Evolutionary conservation across 106 monocot species (phyloP).

Genomic region (Platanthera zijinensis): DNA sequence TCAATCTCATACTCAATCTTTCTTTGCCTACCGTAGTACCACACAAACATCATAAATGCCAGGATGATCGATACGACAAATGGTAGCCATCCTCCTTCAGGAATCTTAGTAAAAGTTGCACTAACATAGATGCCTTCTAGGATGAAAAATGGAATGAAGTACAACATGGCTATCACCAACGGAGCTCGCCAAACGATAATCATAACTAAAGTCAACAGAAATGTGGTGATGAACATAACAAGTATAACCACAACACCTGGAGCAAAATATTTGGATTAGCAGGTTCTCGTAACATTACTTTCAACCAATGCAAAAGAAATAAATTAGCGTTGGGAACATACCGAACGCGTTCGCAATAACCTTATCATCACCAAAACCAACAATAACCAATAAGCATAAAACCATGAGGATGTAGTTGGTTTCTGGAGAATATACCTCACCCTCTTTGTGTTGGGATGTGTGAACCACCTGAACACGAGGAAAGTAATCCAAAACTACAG

Average conservation of each 20-base stretch:
- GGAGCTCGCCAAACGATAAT: slow-evolving; percentile 61
- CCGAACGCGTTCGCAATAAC: slow-evolving; percentile 83
- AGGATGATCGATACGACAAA: slow-evolving; percentile 62
- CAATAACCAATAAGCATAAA: slow-evolving; percentile 48
- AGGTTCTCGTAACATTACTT: not conserved
- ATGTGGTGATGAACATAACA: slow-evolving; percentile 86
- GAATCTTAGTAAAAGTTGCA: slow-evolving; percentile 56
- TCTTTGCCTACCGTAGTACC: slow-evolving; percentile 64
- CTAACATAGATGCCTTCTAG: slow-evolving; percentile 61
- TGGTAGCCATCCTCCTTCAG: slow-evolving; percentile 71
- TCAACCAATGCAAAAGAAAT: too few relatives aligned
- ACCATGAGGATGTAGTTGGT: slow-evolving; percentile 75
- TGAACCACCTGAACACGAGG: slow-evolving; percentile 77
- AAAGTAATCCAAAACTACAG: slow-evolving; percentile 61
- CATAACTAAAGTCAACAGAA: slow-evolving; percentile 70
- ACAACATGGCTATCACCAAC: slow-evolving; percentile 26
- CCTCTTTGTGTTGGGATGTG: slow-evolving; percentile 59
- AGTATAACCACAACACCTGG: slow-evolving; percentile 81
- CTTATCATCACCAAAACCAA: slow-evolving; percentile 63
- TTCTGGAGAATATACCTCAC: slow-evolving; percentile 83
- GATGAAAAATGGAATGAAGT: slow-evolving; percentile 37
- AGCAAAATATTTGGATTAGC: not conserved
- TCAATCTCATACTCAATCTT: slow-evolving; percentile 51
- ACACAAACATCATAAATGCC: slow-evolving; percentile 56
- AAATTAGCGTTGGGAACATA: slow-evolving; percentile 7